Percentiles rank a stretch among this genome's conserved stretches.
Evolutionary conservation across 768 basidiomycete species (phyloP).

Genomic region (Cystobasidium tubakii): DNA sequence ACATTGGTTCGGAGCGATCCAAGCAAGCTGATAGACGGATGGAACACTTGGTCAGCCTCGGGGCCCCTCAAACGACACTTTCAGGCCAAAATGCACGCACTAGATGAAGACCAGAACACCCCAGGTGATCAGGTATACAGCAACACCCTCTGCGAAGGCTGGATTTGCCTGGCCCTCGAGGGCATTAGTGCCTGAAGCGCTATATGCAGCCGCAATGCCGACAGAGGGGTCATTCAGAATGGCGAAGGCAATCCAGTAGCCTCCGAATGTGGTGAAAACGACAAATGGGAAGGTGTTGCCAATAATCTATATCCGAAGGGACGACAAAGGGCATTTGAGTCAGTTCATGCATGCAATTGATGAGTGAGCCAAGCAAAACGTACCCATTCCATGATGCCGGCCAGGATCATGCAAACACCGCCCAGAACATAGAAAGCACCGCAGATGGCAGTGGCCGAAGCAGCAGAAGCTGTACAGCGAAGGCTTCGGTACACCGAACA

Average conservation of each 20-base stretch:
- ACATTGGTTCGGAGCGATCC: conserved; percentile 43
- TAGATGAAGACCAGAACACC: conserved; percentile 30
- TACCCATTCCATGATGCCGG: conserved; percentile 43
- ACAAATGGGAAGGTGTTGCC: conserved; percentile 45
- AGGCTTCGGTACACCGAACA: too few species aligned
- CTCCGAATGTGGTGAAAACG: conserved; percentile 45
- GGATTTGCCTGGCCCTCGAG: neutral
- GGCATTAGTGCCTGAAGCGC: conserved; percentile 18
- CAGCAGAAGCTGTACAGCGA: neutral
- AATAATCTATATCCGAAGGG: conserved; percentile 2
- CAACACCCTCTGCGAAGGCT: conserved; percentile 44
- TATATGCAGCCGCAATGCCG: conserved; percentile 39
- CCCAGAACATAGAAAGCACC: conserved; percentile 44
- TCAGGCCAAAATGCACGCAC: neutral
- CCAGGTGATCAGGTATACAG: conserved; percentile 37
- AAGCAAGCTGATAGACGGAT: conserved; percentile 31
- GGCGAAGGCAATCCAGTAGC: conserved; percentile 43
- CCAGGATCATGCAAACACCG: conserved; percentile 40
- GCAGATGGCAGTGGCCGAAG: neutral
- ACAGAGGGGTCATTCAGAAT: conserved; percentile 42
- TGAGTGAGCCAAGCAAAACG: neutral
- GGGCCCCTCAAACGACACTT: neutral
- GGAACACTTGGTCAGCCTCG: neutral
- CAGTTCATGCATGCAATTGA: neutral
- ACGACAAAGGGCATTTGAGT: too few species aligned